Evolutionary conservation across 768 basidiomycete species (phyloP).

Genomic region (Russula emetica): DNA sequence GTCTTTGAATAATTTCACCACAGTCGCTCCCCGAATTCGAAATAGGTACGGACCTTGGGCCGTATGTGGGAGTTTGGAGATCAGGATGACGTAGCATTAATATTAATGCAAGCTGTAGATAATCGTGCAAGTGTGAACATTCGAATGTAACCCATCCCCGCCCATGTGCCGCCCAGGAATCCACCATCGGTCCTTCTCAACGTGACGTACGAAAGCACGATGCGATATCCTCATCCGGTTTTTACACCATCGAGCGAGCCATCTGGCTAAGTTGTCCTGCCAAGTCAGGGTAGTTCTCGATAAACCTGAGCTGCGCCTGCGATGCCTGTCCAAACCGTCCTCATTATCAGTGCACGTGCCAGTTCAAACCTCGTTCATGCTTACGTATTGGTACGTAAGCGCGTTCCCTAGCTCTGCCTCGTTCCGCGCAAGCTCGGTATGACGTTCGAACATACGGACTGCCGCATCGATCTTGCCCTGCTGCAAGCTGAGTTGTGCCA

Average conservation of each 20-base stretch:
- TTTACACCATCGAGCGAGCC: constrained; percentile 40
- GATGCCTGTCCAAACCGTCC: constrained; percentile 54
- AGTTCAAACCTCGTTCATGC: constrained; percentile 31
- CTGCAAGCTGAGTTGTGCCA: constrained; percentile 90
- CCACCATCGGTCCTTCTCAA: neutral
- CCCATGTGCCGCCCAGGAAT: constrained; percentile 8
- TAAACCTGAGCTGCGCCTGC: constrained; percentile 75
- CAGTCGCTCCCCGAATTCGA: constrained; percentile 10
- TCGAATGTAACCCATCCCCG: neutral
- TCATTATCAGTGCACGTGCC: neutral
- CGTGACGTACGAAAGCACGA: constrained; percentile 5
- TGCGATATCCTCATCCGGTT: neutral
- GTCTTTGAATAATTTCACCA: neutral
- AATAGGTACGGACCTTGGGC: constrained; percentile 7
- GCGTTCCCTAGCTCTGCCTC: constrained; percentile 82
- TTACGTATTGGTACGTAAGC: constrained; percentile 72
- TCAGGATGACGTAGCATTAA: constrained; percentile 18
- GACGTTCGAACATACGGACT: constrained; percentile 78
- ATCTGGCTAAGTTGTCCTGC: constrained; percentile 60
- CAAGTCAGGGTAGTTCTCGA: constrained; percentile 78
- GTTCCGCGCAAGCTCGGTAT: constrained; percentile 81
- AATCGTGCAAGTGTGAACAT: constrained; percentile 8
- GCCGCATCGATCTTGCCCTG: constrained; percentile 86
- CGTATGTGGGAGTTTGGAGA: neutral
- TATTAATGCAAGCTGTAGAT: constrained; percentile 12